Percentiles rank a stretch among this genome's conserved stretches.
phyloP scores from a whole-genome alignment of 306 rosid species.

The Adenanthera pavonina region DNA sequence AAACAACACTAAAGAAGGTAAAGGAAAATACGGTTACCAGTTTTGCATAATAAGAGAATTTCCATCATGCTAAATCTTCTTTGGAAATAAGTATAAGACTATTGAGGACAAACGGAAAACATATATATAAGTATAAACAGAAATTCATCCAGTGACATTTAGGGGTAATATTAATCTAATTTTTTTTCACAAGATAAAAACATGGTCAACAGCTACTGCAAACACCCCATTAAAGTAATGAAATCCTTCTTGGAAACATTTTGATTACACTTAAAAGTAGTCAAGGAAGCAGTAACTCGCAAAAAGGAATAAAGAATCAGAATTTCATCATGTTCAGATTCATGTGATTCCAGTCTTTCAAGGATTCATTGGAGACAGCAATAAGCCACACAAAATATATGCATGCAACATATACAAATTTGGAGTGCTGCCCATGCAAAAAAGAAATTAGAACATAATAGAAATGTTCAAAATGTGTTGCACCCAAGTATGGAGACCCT shows the following conservation, averaged over 20 bases:
- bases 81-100: neutral
- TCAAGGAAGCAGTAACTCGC: neutral
- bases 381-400: conserved; percentile 2
- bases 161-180: neutral
- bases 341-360: conserved; percentile 10
- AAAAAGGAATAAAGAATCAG: neutral
- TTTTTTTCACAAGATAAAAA: neutral
- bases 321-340: neutral
- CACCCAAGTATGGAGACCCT: conserved; percentile 37
- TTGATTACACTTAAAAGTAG: neutral
- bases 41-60: neutral
- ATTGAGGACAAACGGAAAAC: neutral
- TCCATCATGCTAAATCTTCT: neutral
- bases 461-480: conserved; percentile 27
- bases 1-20: neutral
- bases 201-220: neutral
- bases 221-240: neutral
- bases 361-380: neutral
- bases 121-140: neutral
- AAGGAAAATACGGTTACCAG: neutral
- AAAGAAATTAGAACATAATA: conserved; percentile 5
- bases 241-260: conserved; percentile 17
- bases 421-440: neutral
- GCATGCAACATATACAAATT: neutral
- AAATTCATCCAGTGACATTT: neutral